A percentile compares a stretch with the other conserved stretches of the same genome.
phyloP scores from a whole-genome alignment of 345 rosid genomes.

The Corchorus olitorius region DNA sequence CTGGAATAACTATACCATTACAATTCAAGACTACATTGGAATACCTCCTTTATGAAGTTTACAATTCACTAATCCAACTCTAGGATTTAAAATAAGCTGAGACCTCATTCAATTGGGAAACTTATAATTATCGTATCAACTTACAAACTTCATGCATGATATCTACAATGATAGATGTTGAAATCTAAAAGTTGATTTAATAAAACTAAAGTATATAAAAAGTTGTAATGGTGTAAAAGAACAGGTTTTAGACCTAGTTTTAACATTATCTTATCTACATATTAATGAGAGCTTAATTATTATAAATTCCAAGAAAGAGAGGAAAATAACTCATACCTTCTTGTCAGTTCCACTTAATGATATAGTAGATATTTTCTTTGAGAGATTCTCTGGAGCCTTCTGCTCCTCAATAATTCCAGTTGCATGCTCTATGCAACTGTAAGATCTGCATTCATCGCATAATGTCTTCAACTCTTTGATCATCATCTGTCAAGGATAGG shows the following conservation, averaged over 20 bases:
- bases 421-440: slow-evolving; percentile 94
- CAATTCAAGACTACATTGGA: not conserved
- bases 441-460: slow-evolving; percentile 73
- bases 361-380: slow-evolving; percentile 68
- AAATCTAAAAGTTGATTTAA: not conserved
- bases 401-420: slow-evolving; percentile 72
- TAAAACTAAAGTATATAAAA: not conserved
- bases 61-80: not conserved
- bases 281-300: no score
- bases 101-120: not conserved
- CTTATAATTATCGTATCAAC: not conserved
- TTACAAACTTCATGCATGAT: not conserved
- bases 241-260: not conserved
- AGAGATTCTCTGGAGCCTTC: slow-evolving; percentile 80
- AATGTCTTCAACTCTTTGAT: slow-evolving; percentile 64
- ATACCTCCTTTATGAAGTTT: not conserved
- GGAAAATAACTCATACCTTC: slow-evolving; percentile 49
- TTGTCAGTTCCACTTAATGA: slow-evolving; percentile 61
- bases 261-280: not conserved
- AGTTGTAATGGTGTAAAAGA: not conserved
- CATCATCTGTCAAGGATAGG: slow-evolving; percentile 40
- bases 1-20: not conserved
- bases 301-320: not conserved
- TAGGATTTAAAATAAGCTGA: not conserved
- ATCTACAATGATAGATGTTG: not conserved